Evolutionary conservation across 169 alveolate genomes (phyloP).

Genomic region (Eimeria necatrix): DNA sequence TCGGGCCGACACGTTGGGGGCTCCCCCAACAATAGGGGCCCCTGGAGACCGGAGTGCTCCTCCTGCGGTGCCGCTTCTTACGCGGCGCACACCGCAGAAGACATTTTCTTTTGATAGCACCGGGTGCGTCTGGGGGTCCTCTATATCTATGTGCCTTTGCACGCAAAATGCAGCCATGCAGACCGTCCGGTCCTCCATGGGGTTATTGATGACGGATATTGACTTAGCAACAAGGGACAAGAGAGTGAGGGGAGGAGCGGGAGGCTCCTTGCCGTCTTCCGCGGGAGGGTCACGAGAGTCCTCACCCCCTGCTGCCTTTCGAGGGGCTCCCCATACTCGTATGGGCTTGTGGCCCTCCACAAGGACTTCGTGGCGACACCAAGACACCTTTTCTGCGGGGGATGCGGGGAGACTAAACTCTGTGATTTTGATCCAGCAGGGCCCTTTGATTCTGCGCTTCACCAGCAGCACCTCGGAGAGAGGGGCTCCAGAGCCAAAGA

Average conservation of each 20-base stretch:
- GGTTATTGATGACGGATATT: not conserved
- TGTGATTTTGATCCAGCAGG: constrained; percentile 88
- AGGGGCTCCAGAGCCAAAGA: constrained; percentile 75
- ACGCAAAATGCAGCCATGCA: constrained; percentile 46
- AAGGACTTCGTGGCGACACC: constrained; percentile 75
- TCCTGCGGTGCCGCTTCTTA: not conserved
- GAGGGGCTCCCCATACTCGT: constrained; percentile 49
- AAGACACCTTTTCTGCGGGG: constrained; percentile 61
- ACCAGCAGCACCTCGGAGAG: constrained; percentile 79
- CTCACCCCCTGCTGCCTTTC: not conserved
- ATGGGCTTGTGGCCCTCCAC: constrained; percentile 66
- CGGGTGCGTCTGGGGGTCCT: constrained; percentile 69
- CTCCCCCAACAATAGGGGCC: not conserved
- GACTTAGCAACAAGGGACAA: not conserved
- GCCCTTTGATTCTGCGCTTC: constrained; percentile 90
- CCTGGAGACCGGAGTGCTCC: not conserved
- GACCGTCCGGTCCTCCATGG: constrained; percentile 6
- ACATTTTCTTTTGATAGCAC: constrained; percentile 13
- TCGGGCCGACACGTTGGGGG: not conserved
- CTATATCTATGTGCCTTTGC: constrained; percentile 34
- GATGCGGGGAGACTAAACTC: constrained; percentile 28
- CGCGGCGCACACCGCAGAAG: constrained; percentile 64
- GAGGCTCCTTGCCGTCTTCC: constrained; percentile 11
- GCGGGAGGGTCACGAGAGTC: not conserved
- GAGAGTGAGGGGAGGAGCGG: constrained; percentile 3